phyloP scores from a whole-genome alignment of 331 rosid species.

The Spiraea crenata region DNA sequence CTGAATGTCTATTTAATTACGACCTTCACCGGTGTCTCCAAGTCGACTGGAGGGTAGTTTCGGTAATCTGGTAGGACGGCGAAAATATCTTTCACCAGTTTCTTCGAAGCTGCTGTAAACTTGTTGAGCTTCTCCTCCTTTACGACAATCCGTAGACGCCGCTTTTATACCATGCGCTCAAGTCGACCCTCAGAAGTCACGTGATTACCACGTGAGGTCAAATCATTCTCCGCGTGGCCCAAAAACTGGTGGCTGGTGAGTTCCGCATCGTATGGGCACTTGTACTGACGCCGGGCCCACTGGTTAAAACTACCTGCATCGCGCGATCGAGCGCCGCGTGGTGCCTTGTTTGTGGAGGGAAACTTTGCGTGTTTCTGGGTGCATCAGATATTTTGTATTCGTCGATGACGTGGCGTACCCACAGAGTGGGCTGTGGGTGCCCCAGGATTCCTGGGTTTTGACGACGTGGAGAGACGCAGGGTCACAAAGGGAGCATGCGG shows the following conservation, averaged over 20 bases:
- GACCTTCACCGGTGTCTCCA: neutral
- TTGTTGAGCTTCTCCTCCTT: neutral
- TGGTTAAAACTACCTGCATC: neutral
- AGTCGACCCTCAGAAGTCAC: neutral
- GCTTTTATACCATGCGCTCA: neutral
- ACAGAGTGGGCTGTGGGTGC: neutral
- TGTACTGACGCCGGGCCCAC: neutral
- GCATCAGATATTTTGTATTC: neutral
- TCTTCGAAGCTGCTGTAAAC: neutral
- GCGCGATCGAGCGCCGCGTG: constrained; percentile 13
- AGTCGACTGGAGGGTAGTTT: neutral
- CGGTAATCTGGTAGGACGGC: neutral
- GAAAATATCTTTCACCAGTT: constrained; percentile 12
- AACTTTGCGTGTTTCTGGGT: neutral
- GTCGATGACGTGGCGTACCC: constrained; percentile 6
- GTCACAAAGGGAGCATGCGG: neutral
- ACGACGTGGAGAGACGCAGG: constrained; percentile 14
- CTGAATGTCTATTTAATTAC: neutral
- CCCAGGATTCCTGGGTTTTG: neutral
- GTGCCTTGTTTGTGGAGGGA: neutral
- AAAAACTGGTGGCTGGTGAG: neutral
- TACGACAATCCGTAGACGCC: neutral
- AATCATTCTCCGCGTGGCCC: constrained; percentile 4
- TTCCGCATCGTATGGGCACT: neutral
- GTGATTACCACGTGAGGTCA: neutral